Conservation (phyloP, 345 rosid genomes). For the Eucalyptus virginea region DNA sequence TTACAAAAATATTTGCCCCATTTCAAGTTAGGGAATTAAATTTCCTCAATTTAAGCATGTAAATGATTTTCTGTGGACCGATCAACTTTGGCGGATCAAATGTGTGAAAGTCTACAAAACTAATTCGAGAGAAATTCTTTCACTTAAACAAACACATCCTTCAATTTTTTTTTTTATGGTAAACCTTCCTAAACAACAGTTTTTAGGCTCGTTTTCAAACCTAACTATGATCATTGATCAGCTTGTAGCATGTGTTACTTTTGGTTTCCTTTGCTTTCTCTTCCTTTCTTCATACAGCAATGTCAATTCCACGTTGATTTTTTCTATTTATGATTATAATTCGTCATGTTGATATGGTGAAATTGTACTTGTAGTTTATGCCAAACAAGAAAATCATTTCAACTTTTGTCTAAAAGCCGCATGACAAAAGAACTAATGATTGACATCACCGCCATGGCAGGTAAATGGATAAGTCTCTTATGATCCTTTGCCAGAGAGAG, state of each 20-base stretch:
- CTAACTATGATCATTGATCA: fast-evolving
- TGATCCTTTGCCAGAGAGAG: too few relatives aligned
- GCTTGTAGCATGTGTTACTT: background rate
- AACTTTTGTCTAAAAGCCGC: background rate
- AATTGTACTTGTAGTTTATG: background rate
- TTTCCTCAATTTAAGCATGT: background rate
- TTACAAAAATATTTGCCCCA: background rate
- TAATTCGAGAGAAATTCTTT: background rate
- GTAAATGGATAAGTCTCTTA: too few relatives aligned
- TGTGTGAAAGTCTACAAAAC: background rate
- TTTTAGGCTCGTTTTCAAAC: background rate
- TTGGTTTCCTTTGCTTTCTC: background rate
- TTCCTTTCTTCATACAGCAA: background rate
- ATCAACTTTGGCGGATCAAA: background rate
- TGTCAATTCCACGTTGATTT: too few relatives aligned
- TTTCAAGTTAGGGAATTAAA: background rate
- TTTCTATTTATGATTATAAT: background rate
- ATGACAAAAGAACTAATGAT: background rate
- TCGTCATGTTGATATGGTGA: background rate
- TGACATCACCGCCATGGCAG: too few relatives aligned
- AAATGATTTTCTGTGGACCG: background rate
- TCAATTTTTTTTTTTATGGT: background rate
- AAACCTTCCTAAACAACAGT: fast-evolving
- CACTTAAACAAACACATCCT: background rate
- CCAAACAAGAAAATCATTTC: background rate